Conservation (phyloP, 2,329 filamentous ascomycete species). For the Sordariomycetes sp. region DNA sequence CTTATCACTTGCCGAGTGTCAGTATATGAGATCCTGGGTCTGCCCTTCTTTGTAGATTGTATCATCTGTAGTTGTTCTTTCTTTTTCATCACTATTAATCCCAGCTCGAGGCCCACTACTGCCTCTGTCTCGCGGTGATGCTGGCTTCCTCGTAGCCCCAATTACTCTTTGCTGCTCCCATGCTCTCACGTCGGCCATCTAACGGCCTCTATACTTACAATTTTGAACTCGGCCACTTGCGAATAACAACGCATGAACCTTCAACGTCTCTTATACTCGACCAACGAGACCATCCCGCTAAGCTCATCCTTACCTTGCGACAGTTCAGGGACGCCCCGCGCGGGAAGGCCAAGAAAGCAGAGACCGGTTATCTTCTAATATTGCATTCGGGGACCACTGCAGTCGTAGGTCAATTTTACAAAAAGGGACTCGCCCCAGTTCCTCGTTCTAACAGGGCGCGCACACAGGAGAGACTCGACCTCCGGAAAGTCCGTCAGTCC, state of each 20-base stretch:
- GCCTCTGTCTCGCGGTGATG: not conserved
- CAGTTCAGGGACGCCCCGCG: not conserved
- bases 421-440: not conserved
- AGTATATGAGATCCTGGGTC: not conserved
- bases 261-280: not conserved
- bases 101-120: not conserved
- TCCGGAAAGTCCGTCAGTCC: slow-evolving; percentile 1
- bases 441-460: not conserved
- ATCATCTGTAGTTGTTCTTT: not conserved
- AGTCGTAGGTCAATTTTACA: not conserved
- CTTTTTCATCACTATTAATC: not conserved
- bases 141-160: not conserved
- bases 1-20: not conserved
- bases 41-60: not conserved
- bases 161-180: not conserved
- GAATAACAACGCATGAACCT: not conserved
- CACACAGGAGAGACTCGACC: slow-evolving; percentile 2
- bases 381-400: slow-evolving; percentile 2
- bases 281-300: not conserved
- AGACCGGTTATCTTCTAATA: slow-evolving; percentile 3
- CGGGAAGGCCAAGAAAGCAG: not conserved
- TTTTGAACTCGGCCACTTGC: slow-evolving; percentile 1
- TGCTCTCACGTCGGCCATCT: not conserved
- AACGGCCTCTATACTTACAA: slow-evolving; percentile 3
- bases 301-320: slow-evolving; percentile 1